Evolutionary conservation across 192 early-diverging fungal species (phyloP), one percentile per base, ranked within the genome.

Genomic region (Mortierella hygrophila): DNA sequence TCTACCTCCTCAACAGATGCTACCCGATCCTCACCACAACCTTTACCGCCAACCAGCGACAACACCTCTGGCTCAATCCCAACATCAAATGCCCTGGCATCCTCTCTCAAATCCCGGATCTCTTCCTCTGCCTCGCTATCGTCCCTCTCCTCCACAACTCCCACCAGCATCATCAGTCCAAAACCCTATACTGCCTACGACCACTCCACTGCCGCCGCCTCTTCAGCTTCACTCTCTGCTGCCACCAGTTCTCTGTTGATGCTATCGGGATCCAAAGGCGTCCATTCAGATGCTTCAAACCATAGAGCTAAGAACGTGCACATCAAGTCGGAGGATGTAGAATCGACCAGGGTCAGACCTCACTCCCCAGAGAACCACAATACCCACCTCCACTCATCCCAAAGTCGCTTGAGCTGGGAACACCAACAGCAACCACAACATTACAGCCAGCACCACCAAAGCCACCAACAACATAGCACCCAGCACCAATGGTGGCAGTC

Each of bases 241-340:
- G 78, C 81, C 52, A 73, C 81, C 1, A 76, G 81, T 4, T 88
- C 86, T 1, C 38, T 83, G 44, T 69, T 80, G 5, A 83, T 83
- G 81, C 42, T 80, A 3, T 88, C 86, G n/a, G 74, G 80, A 20
- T 81, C 85, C 10, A 73, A 72, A 35, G 40, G 54, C 13, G 38
- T 44, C 26, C 35, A 71, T 46, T 41, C 71, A 11, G 72, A 65
- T 10, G 10, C 13, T 29, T 16, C 46, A 2, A 65, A 29, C 60
- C 29, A 29, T 32, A 6, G 13, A 32, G 26, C 63, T 2, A 71
- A 6, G 54, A 70, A 77, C 40, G 42, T 37, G 21, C 75, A 68
- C 55, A 47, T 77, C n/a, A 77, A 77, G 29, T 35, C 73, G n/a
- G 81, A 82, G 75, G 81, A 82, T 49, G 13, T 26, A 70, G 82